Conservation (phyloP, 1,139 yeast species). For the Zygosaccharomyces sapae region DNA sequence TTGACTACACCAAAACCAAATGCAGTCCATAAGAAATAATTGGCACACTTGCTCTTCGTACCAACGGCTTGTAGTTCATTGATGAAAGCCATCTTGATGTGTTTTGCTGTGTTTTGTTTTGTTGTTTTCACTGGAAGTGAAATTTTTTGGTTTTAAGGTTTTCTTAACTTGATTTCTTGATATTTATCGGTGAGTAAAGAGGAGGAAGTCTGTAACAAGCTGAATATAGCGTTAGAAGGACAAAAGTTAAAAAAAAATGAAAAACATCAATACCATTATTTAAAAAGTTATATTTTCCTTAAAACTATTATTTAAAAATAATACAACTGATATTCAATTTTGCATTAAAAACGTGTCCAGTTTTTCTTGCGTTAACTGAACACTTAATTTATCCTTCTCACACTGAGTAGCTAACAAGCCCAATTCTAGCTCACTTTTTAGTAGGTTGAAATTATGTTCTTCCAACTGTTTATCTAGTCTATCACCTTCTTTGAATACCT, state of each 20-base stretch:
- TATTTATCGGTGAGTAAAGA: too few relatives aligned
- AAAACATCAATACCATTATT: too few relatives aligned
- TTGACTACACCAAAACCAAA: constrained; percentile 50
- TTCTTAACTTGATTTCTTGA: background rate
- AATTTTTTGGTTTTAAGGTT: too few relatives aligned
- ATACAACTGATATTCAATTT: constrained; percentile 2
- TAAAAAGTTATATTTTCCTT: too few relatives aligned
- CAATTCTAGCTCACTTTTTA: constrained; percentile 27
- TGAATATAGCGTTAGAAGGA: too few relatives aligned
- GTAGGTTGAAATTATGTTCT: constrained; percentile 19
- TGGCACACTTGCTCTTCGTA: constrained; percentile 22
- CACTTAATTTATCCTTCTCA: constrained; percentile 31
- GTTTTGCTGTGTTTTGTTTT: background rate
- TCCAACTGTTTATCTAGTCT: constrained; percentile 22
- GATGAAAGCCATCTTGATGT: constrained; percentile 28
- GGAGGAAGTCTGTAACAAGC: too few relatives aligned
- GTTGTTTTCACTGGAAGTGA: too few relatives aligned
- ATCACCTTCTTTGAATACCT: constrained; percentile 22
- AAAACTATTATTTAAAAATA: background rate
- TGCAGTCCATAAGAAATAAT: constrained; percentile 35
- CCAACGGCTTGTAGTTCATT: constrained; percentile 27
- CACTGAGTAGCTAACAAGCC: constrained; percentile 27
- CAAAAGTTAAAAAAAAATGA: too few relatives aligned
- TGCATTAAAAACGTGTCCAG: constrained; percentile 21
- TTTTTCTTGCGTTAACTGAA: constrained; percentile 26